A percentile compares a stretch with the other conserved stretches of the same genome.
Evolutionary conservation across 306 rosid genomes (phyloP).

Genomic region (Vigna angularis): DNA sequence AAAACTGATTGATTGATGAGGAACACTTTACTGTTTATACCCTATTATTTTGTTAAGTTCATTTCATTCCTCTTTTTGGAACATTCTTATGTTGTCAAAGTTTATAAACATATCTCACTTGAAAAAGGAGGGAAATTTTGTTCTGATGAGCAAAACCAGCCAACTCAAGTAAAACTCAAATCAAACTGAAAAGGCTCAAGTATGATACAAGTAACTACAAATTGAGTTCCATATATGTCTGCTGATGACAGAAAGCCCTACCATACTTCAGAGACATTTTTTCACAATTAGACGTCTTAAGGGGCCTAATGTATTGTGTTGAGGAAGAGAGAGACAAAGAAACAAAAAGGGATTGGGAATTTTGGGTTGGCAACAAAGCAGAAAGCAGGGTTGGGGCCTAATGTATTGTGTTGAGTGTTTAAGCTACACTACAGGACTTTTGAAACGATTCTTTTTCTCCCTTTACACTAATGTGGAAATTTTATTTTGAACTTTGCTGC

Average conservation of each 20-base stretch:
- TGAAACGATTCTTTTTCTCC: slow-evolving; percentile 11
- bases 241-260: too few relatives aligned
- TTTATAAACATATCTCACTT: slow-evolving; percentile 19
- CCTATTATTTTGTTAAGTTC: too few relatives aligned
- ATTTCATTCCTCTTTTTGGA: too few relatives aligned
- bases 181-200: not conserved
- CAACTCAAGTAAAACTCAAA: slow-evolving; percentile 20
- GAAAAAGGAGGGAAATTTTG: slow-evolving; percentile 44
- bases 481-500: slow-evolving; percentile 33
- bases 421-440: slow-evolving; percentile 3
- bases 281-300: not conserved
- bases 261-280: not conserved
- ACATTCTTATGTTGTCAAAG: too few relatives aligned
- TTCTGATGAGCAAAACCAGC: not conserved
- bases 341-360: slow-evolving; percentile 55
- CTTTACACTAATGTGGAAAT: slow-evolving; percentile 41
- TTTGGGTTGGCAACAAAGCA: slow-evolving; percentile 51
- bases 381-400: slow-evolving; percentile 57
- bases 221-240: not conserved
- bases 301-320: too few relatives aligned
- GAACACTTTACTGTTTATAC: too few relatives aligned
- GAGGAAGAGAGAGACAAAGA: slow-evolving; percentile 3
- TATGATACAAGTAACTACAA: slow-evolving; percentile 8
- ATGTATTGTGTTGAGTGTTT: slow-evolving; percentile 6
- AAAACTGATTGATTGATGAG: too few relatives aligned